A percentile compares a stretch with the other conserved stretches of the same genome.
Evolutionary conservation across 1,284 basidiomycete genomes (phyloP).

Genomic region (Heterobasidion annosum): DNA sequence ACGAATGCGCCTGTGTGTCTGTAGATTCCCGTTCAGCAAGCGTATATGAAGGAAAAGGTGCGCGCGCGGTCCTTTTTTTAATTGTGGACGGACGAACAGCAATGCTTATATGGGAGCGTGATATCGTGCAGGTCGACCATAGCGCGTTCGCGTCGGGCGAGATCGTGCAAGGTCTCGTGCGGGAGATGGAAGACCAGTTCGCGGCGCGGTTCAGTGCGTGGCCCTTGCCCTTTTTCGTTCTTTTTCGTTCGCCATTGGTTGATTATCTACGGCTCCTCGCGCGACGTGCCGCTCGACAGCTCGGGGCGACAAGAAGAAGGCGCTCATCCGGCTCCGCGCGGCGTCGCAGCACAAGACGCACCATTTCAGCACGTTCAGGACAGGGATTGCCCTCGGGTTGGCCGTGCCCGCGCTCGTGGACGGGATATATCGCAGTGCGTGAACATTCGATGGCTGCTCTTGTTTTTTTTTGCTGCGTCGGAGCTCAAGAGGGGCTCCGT

Average conservation of each 20-base stretch:
- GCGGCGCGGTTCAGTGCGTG: slow-evolving; percentile 65
- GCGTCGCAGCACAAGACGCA: slow-evolving; percentile 52
- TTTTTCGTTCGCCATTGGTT: not conserved
- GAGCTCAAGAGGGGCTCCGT: slow-evolving; percentile 1
- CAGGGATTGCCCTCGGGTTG: slow-evolving; percentile 73
- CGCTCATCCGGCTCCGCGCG: slow-evolving; percentile 60
- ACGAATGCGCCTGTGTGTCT: not conserved
- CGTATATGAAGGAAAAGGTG: slow-evolving; percentile 75
- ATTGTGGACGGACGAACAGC: not conserved
- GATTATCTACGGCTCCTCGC: not conserved
- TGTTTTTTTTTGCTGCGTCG: slow-evolving; percentile 1
- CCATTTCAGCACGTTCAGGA: slow-evolving; percentile 69
- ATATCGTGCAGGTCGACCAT: slow-evolving; percentile 43
- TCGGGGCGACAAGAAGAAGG: slow-evolving; percentile 77
- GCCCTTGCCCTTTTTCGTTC: not conserved
- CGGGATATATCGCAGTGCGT: slow-evolving; percentile 64
- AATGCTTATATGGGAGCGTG: not conserved
- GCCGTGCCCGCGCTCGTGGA: slow-evolving; percentile 68
- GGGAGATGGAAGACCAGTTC: slow-evolving; percentile 68
- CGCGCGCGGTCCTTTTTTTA: not conserved
- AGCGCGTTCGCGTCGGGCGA: slow-evolving; percentile 55
- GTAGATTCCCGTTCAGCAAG: slow-evolving; percentile 52
- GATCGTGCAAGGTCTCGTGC: slow-evolving; percentile 57
- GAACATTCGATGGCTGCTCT: not conserved
- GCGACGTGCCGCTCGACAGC: slow-evolving; percentile 35